Evolutionary conservation across 2,329 filamentous ascomycete species (phyloP), one percentile per base, ranked within the genome.

Genomic region (Colletotrichum agaves): DNA sequence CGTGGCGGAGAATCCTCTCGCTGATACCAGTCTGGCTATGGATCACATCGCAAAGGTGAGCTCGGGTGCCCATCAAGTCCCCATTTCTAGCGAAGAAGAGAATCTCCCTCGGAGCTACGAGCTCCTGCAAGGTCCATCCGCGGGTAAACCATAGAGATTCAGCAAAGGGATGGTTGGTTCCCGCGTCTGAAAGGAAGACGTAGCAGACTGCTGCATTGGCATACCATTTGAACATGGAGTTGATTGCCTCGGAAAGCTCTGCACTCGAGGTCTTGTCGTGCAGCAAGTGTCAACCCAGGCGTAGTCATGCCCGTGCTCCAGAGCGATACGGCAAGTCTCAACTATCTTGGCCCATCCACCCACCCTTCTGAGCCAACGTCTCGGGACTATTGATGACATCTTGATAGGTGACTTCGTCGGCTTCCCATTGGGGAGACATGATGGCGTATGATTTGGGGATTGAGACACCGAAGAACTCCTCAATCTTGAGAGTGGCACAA

Each of bases 101-200:
- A 3, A 63, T 39, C 6, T 35, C 6, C 4, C 6, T 23, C n/a
- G 60, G 60, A 4, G 50, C 60, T 3, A 63, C 56, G 5, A 63
- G 52, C 21, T 63, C 60, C 60, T 57, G 50, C 13, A 63, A 37
- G 11, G 44, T 63, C 60, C 60, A 63, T 13, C 60, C 60, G 11
- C 50, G 23, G 11, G 41, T 41, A 11, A 47, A 56, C 50, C 60
- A 57, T 5, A 15, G 41, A 1, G 41, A 56, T 1, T 39, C 35
- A 5, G 35, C 35, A 15, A 37, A 37, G 3, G 35, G 11, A 11
- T 15, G 35, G 11, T 15, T 15, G 35, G 35, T 11, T 15, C 46
- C 46, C 8, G 35, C 27, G 27, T 52, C 49, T 27, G 49, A n/a
- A 3, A 52, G 31, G 6, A 17, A 52, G 7, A 27, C 49, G 49